Base-by-base conservation (phyloP, 306 rosid genomes). In the Glycine latifolia region DNA sequence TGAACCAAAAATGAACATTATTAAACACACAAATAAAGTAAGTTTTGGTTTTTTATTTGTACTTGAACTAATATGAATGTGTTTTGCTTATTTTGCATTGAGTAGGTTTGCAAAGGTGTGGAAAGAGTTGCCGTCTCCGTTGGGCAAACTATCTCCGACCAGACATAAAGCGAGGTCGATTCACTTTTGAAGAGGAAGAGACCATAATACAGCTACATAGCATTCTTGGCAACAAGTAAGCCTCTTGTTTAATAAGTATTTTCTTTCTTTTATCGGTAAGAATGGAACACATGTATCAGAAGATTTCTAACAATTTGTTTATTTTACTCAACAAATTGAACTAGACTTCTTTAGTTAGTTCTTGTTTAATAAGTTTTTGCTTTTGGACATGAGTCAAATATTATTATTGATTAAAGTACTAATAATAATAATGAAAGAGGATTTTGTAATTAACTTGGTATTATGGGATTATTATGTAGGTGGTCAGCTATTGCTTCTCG, bases 141-240 rank as follows among this genome's bases (percentile, higher is more conserved):
- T 95, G 98, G 98, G 90, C 97, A 3, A 95, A 95, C 87, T 95
- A 95, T 88, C 88, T 95, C 4, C 80, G 98, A 20, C 98, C 98
- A 0, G 97, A 95, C 14, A 91, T 95, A 72, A 95, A 95, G 62
- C 82, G 97, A 7, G 98, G 98, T 5, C 81, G 87, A 44, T 92
- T 95, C 85, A 80, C 95, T 12, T 90, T 87, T 1, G 97, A 95
- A 81, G 98, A 95, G 80, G 98, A 95, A 79, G 97, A 95, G 77
- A 71, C 91, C 0, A 91, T 95, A 49, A 88, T 95, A 80, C 95
- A 92, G 31, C 91, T 95, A 3, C 98, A 95, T 44, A 88, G 92
- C 50, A 85, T 95, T 61, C 77, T 95, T 68, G 98, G 98, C 43
- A 95, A 95, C 91, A 92, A 92, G 98, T 92, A 85, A 80, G 87